These are phyloP conservation scores for Globisporangium irregulare DNA, from an alignment of 352 stramenopile species.

Conservation along the genomic window DNA sequence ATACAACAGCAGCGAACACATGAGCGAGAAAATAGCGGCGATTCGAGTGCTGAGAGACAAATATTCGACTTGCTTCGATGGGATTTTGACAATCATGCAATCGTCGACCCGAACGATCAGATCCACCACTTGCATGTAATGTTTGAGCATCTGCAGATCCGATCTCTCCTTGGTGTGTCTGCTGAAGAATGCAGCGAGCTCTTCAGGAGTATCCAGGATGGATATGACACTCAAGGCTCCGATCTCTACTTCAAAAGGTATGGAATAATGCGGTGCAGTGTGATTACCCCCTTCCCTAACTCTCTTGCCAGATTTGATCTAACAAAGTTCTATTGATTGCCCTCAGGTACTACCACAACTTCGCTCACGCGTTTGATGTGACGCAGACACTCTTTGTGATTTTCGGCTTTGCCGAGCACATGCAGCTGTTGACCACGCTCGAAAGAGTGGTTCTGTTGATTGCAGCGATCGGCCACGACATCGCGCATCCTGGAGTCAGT, in stretches of 20 bases:
- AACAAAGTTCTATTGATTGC: background rate
- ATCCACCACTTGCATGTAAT: conserved; percentile 15
- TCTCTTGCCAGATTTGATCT: background rate
- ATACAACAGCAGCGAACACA: background rate
- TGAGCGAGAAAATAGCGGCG: background rate
- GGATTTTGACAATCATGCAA: conserved; percentile 15
- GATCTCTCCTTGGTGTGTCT: conserved; percentile 6
- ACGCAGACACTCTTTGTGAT: conserved; percentile 30
- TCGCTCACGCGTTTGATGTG: conserved; percentile 28
- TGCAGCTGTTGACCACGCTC: conserved; percentile 14
- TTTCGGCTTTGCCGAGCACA: conserved; percentile 15
- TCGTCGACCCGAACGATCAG: conserved; percentile 9
- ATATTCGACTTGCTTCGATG: conserved; percentile 14
- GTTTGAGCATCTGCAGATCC: conserved; percentile 15
- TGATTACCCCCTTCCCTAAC: background rate
- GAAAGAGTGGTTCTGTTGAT: conserved; percentile 25
- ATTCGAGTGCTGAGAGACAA: background rate
- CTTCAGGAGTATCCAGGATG: conserved; percentile 13
- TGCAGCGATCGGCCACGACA: conserved; percentile 28
- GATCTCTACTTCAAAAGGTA: conserved; percentile 18
- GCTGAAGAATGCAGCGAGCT: conserved; percentile 9
- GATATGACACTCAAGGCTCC: conserved; percentile 5
- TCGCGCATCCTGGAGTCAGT: conserved; percentile 25
- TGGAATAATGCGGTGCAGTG: background rate
- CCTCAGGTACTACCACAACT: conserved; percentile 28